These are phyloP conservation scores for Trifolium dubium DNA, from an alignment of 306 rosid species.

Conservation along the genomic window DNA sequence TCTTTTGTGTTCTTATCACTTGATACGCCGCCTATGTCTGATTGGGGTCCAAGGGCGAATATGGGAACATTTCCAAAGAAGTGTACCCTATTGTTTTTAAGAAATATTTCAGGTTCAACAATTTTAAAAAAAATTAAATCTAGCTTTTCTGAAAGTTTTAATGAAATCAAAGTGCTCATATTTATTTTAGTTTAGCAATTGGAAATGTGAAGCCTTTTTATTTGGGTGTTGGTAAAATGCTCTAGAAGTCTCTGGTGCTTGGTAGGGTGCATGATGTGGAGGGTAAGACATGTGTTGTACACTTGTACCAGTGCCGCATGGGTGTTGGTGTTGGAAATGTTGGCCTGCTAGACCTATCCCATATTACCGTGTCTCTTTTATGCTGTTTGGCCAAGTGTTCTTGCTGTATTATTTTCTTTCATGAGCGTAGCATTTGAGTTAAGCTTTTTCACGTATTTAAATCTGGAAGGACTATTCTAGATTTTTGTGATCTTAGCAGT, in stretches of 20 bases:
- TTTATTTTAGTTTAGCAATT: too few relatives aligned
- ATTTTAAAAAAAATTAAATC: too few relatives aligned
- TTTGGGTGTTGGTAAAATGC: background rate
- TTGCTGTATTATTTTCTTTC: background rate
- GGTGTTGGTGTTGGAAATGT: background rate
- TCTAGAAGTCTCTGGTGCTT: background rate
- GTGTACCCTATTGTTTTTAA: too few relatives aligned
- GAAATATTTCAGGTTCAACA: too few relatives aligned
- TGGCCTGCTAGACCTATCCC: slow-evolving; percentile 1
- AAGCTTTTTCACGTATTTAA: background rate
- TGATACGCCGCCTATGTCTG: too few relatives aligned
- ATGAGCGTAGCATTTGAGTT: background rate
- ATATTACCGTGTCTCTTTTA: background rate
- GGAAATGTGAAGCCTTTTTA: background rate
- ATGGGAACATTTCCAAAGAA: too few relatives aligned
- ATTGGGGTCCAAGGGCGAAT: too few relatives aligned
- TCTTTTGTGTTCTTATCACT: background rate
- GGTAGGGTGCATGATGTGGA: background rate
- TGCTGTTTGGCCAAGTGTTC: background rate
- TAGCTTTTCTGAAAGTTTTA: too few relatives aligned
- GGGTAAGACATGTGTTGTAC: background rate
- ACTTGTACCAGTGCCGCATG: background rate
- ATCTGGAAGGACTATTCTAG: slow-evolving; percentile 6
- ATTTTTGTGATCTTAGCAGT: slow-evolving; percentile 7
- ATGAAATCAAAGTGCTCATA: too few relatives aligned